phyloP scores from a whole-genome alignment of 108 stramenopile species.

The Nannochloropsis oceanica region DNA sequence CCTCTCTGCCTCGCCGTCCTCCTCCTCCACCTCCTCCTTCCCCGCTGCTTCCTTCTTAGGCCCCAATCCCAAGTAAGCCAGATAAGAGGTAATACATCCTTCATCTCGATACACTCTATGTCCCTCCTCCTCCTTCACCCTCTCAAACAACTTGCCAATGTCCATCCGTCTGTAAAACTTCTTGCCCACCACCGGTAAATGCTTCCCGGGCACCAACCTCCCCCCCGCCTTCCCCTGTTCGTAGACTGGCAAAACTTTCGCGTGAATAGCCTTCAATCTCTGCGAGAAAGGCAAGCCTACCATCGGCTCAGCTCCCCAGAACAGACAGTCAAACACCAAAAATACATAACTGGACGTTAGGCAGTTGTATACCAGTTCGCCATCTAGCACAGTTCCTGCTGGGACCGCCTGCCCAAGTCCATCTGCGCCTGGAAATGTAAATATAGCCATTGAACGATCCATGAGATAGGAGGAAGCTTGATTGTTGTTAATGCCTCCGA shows the following conservation, averaged over 20 bases:
- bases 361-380: slow-evolving; percentile 87
- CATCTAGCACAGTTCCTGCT: slow-evolving; percentile 72
- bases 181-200: too few relatives aligned
- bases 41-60: too few relatives aligned
- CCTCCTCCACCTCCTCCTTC: too few relatives aligned
- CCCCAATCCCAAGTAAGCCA: too few relatives aligned
- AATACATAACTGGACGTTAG: too few relatives aligned
- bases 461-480: background rate
- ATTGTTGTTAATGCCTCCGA: slow-evolving; percentile 26
- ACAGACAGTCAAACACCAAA: too few relatives aligned
- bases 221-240: too few relatives aligned
- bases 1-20: background rate
- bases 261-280: too few relatives aligned
- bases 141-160: slow-evolving; percentile 46
- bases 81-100: slow-evolving; percentile 36
- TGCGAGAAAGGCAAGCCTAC: too few relatives aligned
- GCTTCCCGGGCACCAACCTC: too few relatives aligned
- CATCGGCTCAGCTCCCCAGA: too few relatives aligned
- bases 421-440: slow-evolving; percentile 4
- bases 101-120: slow-evolving; percentile 53
- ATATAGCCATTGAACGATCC: background rate
- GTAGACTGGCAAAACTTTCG: too few relatives aligned
- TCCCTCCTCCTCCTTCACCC: slow-evolving; percentile 60
- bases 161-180: slow-evolving; percentile 37
- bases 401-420: slow-evolving; percentile 1